A percentile compares a stretch with the other conserved stretches of the same genome.
These are phyloP conservation scores for Paracorniculantispora psalliotae DNA, from an alignment of 2,329 filamentous ascomycete genomes.

Conservation along the genomic window DNA sequence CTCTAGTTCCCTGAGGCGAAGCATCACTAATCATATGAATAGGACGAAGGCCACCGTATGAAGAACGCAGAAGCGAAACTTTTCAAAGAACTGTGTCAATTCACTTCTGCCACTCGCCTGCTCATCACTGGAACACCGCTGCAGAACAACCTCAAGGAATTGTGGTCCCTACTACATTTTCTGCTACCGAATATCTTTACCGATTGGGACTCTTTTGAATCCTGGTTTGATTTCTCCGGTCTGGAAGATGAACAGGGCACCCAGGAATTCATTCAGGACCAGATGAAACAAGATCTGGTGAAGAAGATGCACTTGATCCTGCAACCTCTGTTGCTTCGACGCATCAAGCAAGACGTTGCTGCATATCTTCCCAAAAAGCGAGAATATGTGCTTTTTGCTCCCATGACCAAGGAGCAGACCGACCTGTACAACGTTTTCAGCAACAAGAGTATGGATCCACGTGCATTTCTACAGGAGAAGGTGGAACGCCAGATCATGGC, in stretches of 20 bases:
- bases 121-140: slow-evolving; percentile 92
- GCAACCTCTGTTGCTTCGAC: slow-evolving; percentile 81
- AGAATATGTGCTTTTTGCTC: slow-evolving; percentile 92
- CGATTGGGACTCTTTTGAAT: slow-evolving; percentile 86
- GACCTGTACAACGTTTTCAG: slow-evolving; percentile 72
- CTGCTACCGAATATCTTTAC: slow-evolving; percentile 89
- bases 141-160: slow-evolving; percentile 90
- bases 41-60: slow-evolving; percentile 94
- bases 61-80: slow-evolving; percentile 95
- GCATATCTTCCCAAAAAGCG: slow-evolving; percentile 89
- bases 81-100: slow-evolving; percentile 82
- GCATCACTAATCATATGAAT: slow-evolving; percentile 17
- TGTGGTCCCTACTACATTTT: slow-evolving; percentile 95
- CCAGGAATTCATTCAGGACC: slow-evolving; percentile 72
- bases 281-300: slow-evolving; percentile 48
- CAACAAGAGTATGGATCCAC: slow-evolving; percentile 53
- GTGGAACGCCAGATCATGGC: slow-evolving; percentile 58
- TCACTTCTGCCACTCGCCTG: slow-evolving; percentile 83
- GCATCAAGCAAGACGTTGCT: slow-evolving; percentile 91
- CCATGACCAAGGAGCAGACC: slow-evolving; percentile 83
- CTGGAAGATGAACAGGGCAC: slow-evolving; percentile 78
- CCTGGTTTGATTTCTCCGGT: slow-evolving; percentile 96
- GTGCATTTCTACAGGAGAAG: slow-evolving; percentile 79
- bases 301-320: slow-evolving; percentile 87
- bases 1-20: background rate